A percentile compares a stretch with the other conserved stretches of the same genome.
Conservation (phyloP, 2,329 filamentous ascomycete genomes). For the Dactylellina drechsleri region DNA sequence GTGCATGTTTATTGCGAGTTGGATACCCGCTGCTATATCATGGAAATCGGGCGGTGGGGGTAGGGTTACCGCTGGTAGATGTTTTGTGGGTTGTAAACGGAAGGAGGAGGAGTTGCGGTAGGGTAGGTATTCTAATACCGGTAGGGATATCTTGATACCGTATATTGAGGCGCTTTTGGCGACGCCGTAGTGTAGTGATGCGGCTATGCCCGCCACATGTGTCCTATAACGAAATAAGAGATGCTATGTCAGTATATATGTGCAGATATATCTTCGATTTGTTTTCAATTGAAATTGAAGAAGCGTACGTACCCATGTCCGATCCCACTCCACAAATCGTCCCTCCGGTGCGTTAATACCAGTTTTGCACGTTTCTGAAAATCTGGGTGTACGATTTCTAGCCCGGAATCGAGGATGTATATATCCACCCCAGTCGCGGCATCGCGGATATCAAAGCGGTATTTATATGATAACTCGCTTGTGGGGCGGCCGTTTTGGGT, state of each 20-base stretch:
- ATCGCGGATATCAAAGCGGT: conserved; percentile 59
- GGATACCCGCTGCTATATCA: conserved; percentile 11
- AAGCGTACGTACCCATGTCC: conserved; percentile 31
- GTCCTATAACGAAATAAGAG: conserved; percentile 62
- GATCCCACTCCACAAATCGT: conserved; percentile 15
- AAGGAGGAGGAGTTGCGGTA: background rate
- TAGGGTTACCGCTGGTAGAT: too few species aligned
- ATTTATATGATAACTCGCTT: conserved; percentile 60
- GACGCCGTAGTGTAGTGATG: conserved; percentile 64
- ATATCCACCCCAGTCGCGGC: conserved; percentile 29
- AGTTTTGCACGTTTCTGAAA: conserved; percentile 24
- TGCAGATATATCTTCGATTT: too few species aligned
- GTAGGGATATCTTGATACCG: conserved; percentile 63
- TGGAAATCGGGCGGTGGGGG: background rate
- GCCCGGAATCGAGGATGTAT: conserved; percentile 34
- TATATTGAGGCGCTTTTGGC: conserved; percentile 64
- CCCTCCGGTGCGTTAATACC: conserved; percentile 13
- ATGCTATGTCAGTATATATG: background rate
- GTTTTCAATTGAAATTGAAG: too few species aligned
- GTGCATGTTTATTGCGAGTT: conserved; percentile 59
- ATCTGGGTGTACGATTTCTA: conserved; percentile 26
- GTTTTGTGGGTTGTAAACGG: background rate
- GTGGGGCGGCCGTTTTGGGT: conserved; percentile 58
- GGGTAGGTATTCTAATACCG: background rate
- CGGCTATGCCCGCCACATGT: conserved; percentile 65